These are phyloP conservation scores for Entelexis sorbosivorans DNA, from an alignment of 1,139 yeast species.

Conservation along the genomic window DNA sequence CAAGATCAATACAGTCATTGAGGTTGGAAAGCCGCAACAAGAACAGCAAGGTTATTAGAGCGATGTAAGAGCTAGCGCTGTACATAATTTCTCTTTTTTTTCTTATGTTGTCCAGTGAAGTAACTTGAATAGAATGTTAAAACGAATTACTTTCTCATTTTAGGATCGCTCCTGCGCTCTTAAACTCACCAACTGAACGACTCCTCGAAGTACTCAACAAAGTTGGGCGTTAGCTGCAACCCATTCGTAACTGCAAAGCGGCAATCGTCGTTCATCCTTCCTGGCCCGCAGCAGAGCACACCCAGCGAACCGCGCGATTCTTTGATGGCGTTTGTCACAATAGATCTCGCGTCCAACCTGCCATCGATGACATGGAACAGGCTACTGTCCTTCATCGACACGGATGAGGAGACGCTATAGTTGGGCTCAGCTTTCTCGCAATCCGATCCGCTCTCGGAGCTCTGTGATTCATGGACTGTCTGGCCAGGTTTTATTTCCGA, in stretches of 20 bases:
- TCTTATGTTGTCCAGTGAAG: background rate
- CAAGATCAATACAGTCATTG: slow-evolving; percentile 90
- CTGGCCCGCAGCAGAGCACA: slow-evolving; percentile 37
- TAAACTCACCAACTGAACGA: slow-evolving; percentile 29
- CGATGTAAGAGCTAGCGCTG: background rate
- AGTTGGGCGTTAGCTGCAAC: slow-evolving; percentile 22
- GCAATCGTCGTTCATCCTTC: slow-evolving; percentile 31
- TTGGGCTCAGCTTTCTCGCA: background rate
- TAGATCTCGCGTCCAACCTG: background rate
- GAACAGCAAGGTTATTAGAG: background rate
- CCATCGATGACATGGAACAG: background rate
- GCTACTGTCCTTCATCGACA: background rate
- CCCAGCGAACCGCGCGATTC: background rate
- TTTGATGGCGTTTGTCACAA: background rate
- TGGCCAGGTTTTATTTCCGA: too few relatives aligned
- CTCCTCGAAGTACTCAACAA: slow-evolving; percentile 36
- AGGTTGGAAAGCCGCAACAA: slow-evolving; percentile 60
- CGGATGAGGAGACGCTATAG: background rate
- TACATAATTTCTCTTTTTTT: background rate
- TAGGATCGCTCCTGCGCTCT: background rate
- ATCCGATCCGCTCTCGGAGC: background rate
- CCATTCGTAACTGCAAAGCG: slow-evolving; percentile 27
- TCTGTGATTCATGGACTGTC: background rate
- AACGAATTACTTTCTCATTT: too few relatives aligned
- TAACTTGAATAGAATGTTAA: background rate